Percentiles rank a stretch among this genome's conserved stretches.
These are phyloP conservation scores for Alternaria dauci DNA, from an alignment of 2,329 filamentous ascomycete species.

Conservation along the genomic window DNA sequence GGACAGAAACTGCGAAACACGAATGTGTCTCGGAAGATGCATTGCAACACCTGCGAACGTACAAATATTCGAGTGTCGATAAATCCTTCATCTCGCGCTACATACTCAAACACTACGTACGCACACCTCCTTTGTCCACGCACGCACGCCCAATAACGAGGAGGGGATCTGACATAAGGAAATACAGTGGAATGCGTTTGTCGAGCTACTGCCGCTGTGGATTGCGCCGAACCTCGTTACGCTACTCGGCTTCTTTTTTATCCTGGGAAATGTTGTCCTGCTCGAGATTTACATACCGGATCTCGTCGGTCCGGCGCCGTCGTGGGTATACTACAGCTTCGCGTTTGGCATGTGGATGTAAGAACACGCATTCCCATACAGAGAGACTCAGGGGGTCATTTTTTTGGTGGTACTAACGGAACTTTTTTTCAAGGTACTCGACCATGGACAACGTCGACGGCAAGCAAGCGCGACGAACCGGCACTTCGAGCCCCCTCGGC, in stretches of 20 bases:
- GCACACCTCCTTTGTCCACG: slow-evolving; percentile 43
- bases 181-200: slow-evolving; percentile 91
- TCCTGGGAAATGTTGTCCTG: slow-evolving; percentile 80
- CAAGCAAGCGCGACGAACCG: slow-evolving; percentile 93
- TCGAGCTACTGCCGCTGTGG: slow-evolving; percentile 92
- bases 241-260: slow-evolving; percentile 91
- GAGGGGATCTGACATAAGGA: slow-evolving; percentile 32
- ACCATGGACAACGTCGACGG: slow-evolving; percentile 99
- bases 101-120: slow-evolving; percentile 93
- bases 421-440: slow-evolving; percentile 67
- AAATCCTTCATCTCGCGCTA: slow-evolving; percentile 94
- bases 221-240: slow-evolving; percentile 98
- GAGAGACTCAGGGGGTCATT: neutral
- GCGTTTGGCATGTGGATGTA: slow-evolving; percentile 95
- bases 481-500: slow-evolving; percentile 91
- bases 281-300: slow-evolving; percentile 87
- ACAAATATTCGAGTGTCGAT: slow-evolving; percentile 98
- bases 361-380: slow-evolving; percentile 19
- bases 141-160: slow-evolving; percentile 1
- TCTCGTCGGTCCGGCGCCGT: slow-evolving; percentile 84
- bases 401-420: too few relatives aligned
- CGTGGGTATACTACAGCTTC: slow-evolving; percentile 96
- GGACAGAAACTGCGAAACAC: slow-evolving; percentile 69
- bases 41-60: slow-evolving; percentile 87
- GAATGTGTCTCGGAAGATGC: slow-evolving; percentile 85